Conservation (phyloP, 208 protist species). For the Trypanosoma congolense region DNA sequence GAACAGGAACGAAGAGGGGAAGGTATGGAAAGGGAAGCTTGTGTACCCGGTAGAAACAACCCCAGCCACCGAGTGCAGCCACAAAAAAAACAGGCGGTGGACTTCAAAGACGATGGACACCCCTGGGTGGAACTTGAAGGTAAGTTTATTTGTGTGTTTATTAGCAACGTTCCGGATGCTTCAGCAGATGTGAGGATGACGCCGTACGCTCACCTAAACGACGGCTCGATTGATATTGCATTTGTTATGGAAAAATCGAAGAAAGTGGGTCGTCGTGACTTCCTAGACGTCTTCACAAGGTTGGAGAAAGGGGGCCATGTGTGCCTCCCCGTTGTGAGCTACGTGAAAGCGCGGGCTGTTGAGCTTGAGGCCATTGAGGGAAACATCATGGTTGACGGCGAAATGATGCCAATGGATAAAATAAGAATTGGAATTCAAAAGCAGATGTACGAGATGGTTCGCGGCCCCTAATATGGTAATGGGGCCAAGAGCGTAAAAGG, state of each 20-base stretch:
- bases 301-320: constrained; percentile 69
- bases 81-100: constrained; percentile 20
- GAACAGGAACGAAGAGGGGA: too few species aligned
- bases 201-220: constrained; percentile 63
- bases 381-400: constrained; percentile 78
- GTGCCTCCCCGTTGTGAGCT: constrained; percentile 53
- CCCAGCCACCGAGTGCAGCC: background rate
- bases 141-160: constrained; percentile 52
- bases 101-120: constrained; percentile 54
- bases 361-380: constrained; percentile 72
- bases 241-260: constrained; percentile 35
- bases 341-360: constrained; percentile 73
- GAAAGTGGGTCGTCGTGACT: constrained; percentile 43
- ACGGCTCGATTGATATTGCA: constrained; percentile 77
- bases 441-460: constrained; percentile 45
- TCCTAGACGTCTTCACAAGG: constrained; percentile 59
- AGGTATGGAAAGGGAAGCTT: background rate
- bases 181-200: constrained; percentile 78
- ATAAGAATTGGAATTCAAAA: constrained; percentile 64
- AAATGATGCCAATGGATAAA: constrained; percentile 70
- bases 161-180: constrained; percentile 66
- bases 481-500: too few species aligned
- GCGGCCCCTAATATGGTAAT: too few species aligned
- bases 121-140: constrained; percentile 78
- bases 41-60: background rate